These are phyloP conservation scores for Tubosaeta sp. DNA, from an alignment of 768 basidiomycete species.

Conservation along the genomic window DNA sequence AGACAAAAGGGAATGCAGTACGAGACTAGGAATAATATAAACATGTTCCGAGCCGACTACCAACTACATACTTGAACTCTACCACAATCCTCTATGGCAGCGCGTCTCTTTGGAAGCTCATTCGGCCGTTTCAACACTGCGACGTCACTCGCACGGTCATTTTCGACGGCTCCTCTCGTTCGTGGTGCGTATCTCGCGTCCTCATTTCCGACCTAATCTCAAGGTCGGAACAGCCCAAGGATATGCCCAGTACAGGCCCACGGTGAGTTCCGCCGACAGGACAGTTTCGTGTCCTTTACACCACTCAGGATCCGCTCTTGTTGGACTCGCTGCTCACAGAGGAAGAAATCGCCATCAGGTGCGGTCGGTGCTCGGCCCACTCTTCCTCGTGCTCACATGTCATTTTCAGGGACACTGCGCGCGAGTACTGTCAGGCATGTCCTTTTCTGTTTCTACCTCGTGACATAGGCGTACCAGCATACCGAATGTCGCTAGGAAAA, in stretches of 20 bases:
- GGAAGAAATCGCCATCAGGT: slow-evolving; percentile 90
- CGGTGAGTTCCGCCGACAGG: slow-evolving; percentile 10
- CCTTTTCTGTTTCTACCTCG: neutral
- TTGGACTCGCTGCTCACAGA: slow-evolving; percentile 79
- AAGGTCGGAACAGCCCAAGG: slow-evolving; percentile 13
- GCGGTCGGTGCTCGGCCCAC: slow-evolving; percentile 13
- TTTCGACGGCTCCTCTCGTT: slow-evolving; percentile 16
- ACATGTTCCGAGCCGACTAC: slow-evolving; percentile 16
- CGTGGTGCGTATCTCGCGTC: slow-evolving; percentile 14
- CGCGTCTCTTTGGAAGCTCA: slow-evolving; percentile 5
- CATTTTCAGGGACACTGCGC: slow-evolving; percentile 67
- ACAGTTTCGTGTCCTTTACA: slow-evolving; percentile 1
- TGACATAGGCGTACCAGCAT: neutral
- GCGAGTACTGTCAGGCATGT: slow-evolving; percentile 72
- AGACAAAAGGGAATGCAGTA: neutral
- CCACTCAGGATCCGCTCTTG: slow-evolving; percentile 74
- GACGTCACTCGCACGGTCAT: slow-evolving; percentile 12
- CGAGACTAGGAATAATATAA: neutral
- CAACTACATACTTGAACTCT: too few relatives aligned
- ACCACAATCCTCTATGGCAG: neutral
- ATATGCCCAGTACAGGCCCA: slow-evolving; percentile 18
- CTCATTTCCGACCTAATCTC: neutral
- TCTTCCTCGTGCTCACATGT: neutral
- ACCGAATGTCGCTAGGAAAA: slow-evolving; percentile 52
- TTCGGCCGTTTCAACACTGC: slow-evolving; percentile 8